These are phyloP conservation scores for Macrolepiota dolichaula DNA, from an alignment of 768 basidiomycete genomes.

Conservation along the genomic window DNA sequence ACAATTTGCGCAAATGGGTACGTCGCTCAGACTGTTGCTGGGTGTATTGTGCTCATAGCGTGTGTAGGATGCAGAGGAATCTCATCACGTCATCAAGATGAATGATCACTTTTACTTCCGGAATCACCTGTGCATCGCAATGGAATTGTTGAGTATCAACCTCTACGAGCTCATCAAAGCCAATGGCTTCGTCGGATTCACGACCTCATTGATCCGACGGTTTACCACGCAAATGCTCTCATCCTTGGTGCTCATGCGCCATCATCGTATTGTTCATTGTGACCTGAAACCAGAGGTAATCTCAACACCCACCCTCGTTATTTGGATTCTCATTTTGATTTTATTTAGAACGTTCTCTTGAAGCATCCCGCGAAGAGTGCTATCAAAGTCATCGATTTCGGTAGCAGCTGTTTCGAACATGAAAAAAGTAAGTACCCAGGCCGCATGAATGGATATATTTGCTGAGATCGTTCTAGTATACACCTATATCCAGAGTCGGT, in stretches of 20 bases:
- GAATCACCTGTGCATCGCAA: constrained; percentile 95
- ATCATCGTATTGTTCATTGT: constrained; percentile 97
- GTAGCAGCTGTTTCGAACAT: constrained; percentile 96
- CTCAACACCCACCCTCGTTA: background rate
- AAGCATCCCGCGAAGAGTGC: constrained; percentile 95
- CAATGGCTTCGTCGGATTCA: constrained; percentile 98
- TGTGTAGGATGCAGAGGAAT: constrained; percentile 87
- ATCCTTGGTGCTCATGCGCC: constrained; percentile 89
- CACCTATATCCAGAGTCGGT: constrained; percentile 98
- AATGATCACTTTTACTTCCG: constrained; percentile 98
- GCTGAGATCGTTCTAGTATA: constrained; percentile 61
- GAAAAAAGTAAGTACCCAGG: constrained; percentile 78
- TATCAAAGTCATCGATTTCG: constrained; percentile 98
- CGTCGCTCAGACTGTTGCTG: constrained; percentile 23
- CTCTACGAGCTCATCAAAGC: constrained; percentile 99
- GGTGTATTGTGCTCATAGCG: background rate
- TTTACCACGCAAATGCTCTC: constrained; percentile 96
- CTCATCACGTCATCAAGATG: constrained; percentile 97
- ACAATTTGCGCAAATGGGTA: constrained; percentile 97
- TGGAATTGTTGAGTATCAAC: constrained; percentile 97
- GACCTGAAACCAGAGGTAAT: constrained; percentile 95
- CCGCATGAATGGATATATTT: constrained; percentile 1
- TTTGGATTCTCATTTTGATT: constrained; percentile 3
- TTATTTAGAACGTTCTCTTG: constrained; percentile 81
- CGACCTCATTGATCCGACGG: constrained; percentile 89